Base-by-base conservation (phyloP, 2,329 filamentous ascomycete species). In the Monilinia fructigena region DNA sequence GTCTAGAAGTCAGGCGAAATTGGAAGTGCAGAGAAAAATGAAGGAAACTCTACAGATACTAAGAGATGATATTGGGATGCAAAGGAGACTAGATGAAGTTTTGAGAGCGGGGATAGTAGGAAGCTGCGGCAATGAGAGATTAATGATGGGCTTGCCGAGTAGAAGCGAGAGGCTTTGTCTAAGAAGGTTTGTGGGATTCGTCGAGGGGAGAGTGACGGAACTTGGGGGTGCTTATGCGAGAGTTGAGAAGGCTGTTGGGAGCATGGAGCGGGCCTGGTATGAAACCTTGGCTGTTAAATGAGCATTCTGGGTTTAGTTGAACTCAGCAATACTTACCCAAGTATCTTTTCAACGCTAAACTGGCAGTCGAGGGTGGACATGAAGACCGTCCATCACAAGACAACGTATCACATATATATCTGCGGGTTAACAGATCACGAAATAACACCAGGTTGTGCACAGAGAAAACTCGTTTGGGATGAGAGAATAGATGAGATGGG, bases 131-230 rank as follows among this genome's bases (percentile, higher is more conserved):
- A 42, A 65, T 65, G 53, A 59, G n/a, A 59, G 42, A 38, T 28
- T 65, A 16, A 65, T 65, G 62, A 65, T 65, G 62, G 62, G 62
- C 3, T n/a, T 65, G 14, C 62, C 62, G 4, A 58, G 52, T 26
- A 47, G 62, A 12, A 65, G 62, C 42, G 62, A 65, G 31, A 58
- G 62, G 18, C 54, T 65, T 14, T 65, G 62, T 58, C 28, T 65
- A 14, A 65, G 53, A 11, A 58, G 62, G n/a, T 65, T 65, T 50
- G 62, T 65, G 14, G 62, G 62, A 2, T 65, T 65, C 23, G 62
- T 65, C 16, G 62, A 65, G 31, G 62, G 62, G n/a, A 58, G 62
- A 38, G 62, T 65, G 16, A 48, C 31, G 20, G 62, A 65, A 50
- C 54, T 65, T 2, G 53, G 62, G 1, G 62, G 53, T 40, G 62